phyloP scores from a whole-genome alignment of 2,329 filamentous ascomycete genomes.

The Trichoderma breve region DNA sequence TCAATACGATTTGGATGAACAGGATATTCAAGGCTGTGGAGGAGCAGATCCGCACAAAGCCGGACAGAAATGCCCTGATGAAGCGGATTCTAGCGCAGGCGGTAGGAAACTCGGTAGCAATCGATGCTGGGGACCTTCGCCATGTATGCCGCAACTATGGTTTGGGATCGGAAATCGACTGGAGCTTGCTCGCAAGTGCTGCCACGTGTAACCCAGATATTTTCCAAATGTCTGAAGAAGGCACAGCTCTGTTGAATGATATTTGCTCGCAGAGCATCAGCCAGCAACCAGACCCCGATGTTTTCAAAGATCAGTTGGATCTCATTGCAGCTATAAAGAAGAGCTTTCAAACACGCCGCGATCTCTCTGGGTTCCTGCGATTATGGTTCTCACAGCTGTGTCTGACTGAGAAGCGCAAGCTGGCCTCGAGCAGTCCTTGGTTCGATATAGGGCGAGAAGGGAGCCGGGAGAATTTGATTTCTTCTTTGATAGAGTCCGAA shows the following conservation, averaged over 20 bases:
- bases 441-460: constrained; percentile 28
- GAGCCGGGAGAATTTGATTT: constrained; percentile 24
- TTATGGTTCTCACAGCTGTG: constrained; percentile 47
- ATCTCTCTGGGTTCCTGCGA: constrained; percentile 46
- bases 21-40: constrained; percentile 36
- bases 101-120: constrained; percentile 30
- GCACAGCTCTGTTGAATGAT: constrained; percentile 39
- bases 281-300: constrained; percentile 22
- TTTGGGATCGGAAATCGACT: constrained; percentile 38
- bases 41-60: constrained; percentile 25
- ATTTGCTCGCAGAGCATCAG: constrained; percentile 39
- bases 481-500: constrained; percentile 40
- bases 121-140: constrained; percentile 43
- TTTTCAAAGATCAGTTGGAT: constrained; percentile 29
- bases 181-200: constrained; percentile 42
- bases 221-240: constrained; percentile 43
- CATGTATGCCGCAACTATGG: constrained; percentile 44
- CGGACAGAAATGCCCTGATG: constrained; percentile 31
- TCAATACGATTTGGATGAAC: constrained; percentile 40
- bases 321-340: constrained; percentile 44
- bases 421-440: constrained; percentile 34
- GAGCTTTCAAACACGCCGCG: constrained; percentile 45
- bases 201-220: constrained; percentile 48
- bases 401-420: constrained; percentile 33
- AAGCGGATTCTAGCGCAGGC: constrained; percentile 34